Evolutionary conservation across 176 grass and related monocot species (phyloP).

Genomic region (Oryza meridionalis): DNA sequence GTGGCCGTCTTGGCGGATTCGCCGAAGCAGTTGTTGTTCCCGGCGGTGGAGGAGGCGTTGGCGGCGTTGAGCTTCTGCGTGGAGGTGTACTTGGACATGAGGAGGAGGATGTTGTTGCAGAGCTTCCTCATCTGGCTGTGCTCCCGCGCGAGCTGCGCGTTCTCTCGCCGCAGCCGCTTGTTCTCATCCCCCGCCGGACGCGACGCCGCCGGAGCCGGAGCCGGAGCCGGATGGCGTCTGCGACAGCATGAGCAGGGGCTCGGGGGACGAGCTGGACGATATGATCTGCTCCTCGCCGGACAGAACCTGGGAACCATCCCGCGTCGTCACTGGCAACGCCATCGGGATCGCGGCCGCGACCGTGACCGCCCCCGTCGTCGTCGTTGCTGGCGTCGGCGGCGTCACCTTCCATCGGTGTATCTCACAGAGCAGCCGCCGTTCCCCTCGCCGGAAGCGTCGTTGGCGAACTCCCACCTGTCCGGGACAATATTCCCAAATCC

Average conservation of each 20-base stretch:
- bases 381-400: not conserved
- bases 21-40: slow-evolving; percentile 22
- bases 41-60: not conserved
- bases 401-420: slow-evolving; percentile 47
- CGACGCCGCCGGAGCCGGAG: slow-evolving; percentile 20
- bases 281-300: slow-evolving; percentile 76
- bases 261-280: slow-evolving; percentile 58
- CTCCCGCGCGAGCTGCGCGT: slow-evolving; percentile 66
- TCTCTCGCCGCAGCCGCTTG: slow-evolving; percentile 65
- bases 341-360: slow-evolving; percentile 45
- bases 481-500: too few species aligned
- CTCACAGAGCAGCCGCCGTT: too few species aligned
- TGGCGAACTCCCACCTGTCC: too few species aligned
- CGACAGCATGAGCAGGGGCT: slow-evolving; percentile 1
- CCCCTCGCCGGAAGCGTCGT: too few species aligned
- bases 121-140: slow-evolving; percentile 81
- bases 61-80: slow-evolving; percentile 35
- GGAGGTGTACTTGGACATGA: slow-evolving; percentile 75
- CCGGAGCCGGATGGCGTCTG: slow-evolving; percentile 31
- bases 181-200: slow-evolving; percentile 53
- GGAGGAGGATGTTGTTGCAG: slow-evolving; percentile 79
- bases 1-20: slow-evolving; percentile 34
- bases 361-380: not conserved
- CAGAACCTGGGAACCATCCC: slow-evolving; percentile 44
- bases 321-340: slow-evolving; percentile 39